Base-by-base conservation (phyloP, 139 green algal species). In the Nannochloris sp. region DNA sequence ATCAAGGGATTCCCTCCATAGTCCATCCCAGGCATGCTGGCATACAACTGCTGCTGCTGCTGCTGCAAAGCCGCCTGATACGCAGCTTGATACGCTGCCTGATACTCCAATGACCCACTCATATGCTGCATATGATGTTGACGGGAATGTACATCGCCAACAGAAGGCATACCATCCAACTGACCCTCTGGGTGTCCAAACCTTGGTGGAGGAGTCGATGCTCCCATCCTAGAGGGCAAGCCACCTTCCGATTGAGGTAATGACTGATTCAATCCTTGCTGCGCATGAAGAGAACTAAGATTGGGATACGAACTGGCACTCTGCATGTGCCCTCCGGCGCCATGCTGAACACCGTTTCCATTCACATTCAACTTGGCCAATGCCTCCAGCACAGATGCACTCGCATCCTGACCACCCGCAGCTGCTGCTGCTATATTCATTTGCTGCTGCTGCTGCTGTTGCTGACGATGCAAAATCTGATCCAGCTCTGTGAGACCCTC, bases 81-180 rank as follows among this genome's bases (percentile, higher is more conserved):
- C 1, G 88, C 89, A 26, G 87, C 87, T 68, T 89, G 79, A 63
- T 96, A 95, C 1, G 88, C 89, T 43, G 85, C 87, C 72, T 91
- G 83, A 62, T 92, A 92, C 59, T 96, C 84, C 3, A 88, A 49
- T 20, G n/a, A 20, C 3, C 28, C 10, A 45, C 23, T 30, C 20
- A 4, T 26, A 40, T 62, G 60, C 26, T 49, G 44, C 36, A 43
- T 20, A 25, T 49, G 61, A 4, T 62, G 67, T 64, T 62, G 51
- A 37, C 59, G 59, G 4, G 67, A 51, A 40, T 40, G 33, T 8
- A 40, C 33, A 13, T 40, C 33, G 33, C 33, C 33, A 9, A 40
- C 33, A 40, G 33, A 1, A 8, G 33, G 33, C 33, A 40, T 40
- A 40, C 5, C 12, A 25, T 31, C 25, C 40, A 25, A n/a, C 12